These are phyloP conservation scores for Arctium lappa DNA, from an alignment of 129 eudicot species.

Conservation along the genomic window DNA sequence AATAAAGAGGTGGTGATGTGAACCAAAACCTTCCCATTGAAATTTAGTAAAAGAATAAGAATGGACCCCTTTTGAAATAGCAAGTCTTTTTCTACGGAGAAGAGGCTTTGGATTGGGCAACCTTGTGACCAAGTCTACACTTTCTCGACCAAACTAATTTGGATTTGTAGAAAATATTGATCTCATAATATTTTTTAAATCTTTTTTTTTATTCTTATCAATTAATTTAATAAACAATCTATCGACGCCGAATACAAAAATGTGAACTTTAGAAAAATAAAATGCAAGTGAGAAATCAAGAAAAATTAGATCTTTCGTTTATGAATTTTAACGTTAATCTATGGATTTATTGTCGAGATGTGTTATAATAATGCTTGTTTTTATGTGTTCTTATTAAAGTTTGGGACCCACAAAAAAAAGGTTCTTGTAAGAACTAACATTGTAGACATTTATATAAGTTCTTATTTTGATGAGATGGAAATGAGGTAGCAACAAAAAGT, in stretches of 20 bases:
- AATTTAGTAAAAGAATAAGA: neutral
- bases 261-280: neutral
- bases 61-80: conserved; percentile 15
- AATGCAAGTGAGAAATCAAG: conserved; percentile 12
- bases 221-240: neutral
- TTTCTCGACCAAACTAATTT: conserved; percentile 11
- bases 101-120: neutral
- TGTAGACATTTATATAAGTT: too few relatives aligned
- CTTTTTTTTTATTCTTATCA: neutral
- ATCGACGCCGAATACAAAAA: neutral
- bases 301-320: neutral
- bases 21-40: conserved; percentile 13
- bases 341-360: neutral
- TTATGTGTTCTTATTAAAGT: neutral
- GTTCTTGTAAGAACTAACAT: too few relatives aligned
- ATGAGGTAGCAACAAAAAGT: too few relatives aligned
- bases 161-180: neutral
- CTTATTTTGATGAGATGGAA: too few relatives aligned
- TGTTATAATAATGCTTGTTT: neutral
- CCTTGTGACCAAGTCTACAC: conserved; percentile 13
- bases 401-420: too few relatives aligned
- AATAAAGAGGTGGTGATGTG: conserved; percentile 16
- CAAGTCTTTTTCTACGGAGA: conserved; percentile 13
- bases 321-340: too few relatives aligned
- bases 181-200: neutral